Evolutionary conservation across 2,329 filamentous ascomycete genomes (phyloP).

Genomic region (Pseudomassariella vexata): DNA sequence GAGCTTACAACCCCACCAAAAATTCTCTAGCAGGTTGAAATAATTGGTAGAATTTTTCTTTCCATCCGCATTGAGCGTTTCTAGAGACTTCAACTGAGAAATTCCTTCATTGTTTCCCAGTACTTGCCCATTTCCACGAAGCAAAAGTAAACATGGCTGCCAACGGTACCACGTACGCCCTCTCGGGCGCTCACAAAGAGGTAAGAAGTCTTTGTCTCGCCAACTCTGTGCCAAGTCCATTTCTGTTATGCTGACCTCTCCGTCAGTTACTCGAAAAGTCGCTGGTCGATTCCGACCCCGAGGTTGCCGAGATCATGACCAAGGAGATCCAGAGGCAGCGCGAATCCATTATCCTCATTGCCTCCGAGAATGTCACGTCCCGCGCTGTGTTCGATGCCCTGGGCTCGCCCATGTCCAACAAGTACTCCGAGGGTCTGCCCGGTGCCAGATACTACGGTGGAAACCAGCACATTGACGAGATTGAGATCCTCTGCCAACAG

Average conservation of each 20-base stretch:
- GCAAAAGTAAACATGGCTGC: too few relatives aligned
- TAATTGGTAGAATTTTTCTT: too few relatives aligned
- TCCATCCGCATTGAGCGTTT: too few relatives aligned
- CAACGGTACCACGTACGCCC: conserved; percentile 24
- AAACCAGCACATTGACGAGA: conserved; percentile 97
- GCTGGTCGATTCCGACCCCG: conserved; percentile 83
- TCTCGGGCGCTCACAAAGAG: conserved; percentile 29
- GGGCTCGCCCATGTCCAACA: conserved; percentile 93
- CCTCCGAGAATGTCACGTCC: conserved; percentile 98
- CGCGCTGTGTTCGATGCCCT: conserved; percentile 97
- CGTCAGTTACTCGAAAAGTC: conserved; percentile 89
- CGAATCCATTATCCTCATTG: conserved; percentile 97
- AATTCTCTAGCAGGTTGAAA: too few relatives aligned
- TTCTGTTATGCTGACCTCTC: conserved; percentile 19
- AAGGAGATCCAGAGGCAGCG: conserved; percentile 93
- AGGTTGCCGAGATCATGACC: conserved; percentile 96
- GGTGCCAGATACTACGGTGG: conserved; percentile 98
- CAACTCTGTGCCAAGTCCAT: conserved; percentile 3
- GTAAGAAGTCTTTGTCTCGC: conserved; percentile 17
- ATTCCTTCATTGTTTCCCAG: too few relatives aligned
- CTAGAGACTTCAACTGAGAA: too few relatives aligned
- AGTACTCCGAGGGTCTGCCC: conserved; percentile 98
- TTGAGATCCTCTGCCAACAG: conserved; percentile 91
- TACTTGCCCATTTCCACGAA: too few relatives aligned
- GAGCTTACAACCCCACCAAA: too few relatives aligned